Evolutionary conservation across 495 filamentous ascomycete species (phyloP), one percentile per base, ranked within the genome.

Genomic region (Penicillium subrubescens): DNA sequence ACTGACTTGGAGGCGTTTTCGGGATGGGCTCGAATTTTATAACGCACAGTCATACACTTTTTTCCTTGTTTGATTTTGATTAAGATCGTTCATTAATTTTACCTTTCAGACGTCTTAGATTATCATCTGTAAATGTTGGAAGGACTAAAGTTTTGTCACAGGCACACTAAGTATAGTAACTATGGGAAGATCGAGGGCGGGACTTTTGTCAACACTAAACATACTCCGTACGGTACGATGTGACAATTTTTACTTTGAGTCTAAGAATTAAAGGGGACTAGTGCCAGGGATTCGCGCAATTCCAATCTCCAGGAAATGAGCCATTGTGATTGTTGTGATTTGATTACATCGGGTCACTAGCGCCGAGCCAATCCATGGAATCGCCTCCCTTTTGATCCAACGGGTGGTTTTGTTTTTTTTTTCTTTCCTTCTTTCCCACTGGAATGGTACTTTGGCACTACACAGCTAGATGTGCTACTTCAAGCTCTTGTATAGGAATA

Each of bases 341-440:
- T 68, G 46, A 67, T 72, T 72, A 60, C 64, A 67, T 67, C 67
- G 64, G 43, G 60, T 15, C 58, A 68, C 65, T 71, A 71, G 68
- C 62, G 68, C 62, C 55, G 59, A 61, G 59, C 65, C 65, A 67
- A 68, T 71, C 68, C 68, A 71, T 68, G 68, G 68, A 60, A 63
- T 58, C 56, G 35, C 37, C 39, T 34, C 10, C 33, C 31, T 59
- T 43, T 53, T 14, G 25, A 44, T 56, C 11, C 14, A 10, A 31
- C 6, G 17, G 7, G 4, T 19, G 1, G 19, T 12, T 6, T 46
- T 46, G 12, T 23, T 46, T 46, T 23, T 23, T 46, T 46, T 23
- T 44, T 23, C 3, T 23, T 23, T 23, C 5, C 8, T 25, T 50
- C 11, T 31, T 17, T 31, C n/a, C 25, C 48, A 52, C 25, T 8